These are phyloP conservation scores for Globisporangium middletonii DNA, from an alignment of 352 stramenopile genomes.

Conservation along the genomic window DNA sequence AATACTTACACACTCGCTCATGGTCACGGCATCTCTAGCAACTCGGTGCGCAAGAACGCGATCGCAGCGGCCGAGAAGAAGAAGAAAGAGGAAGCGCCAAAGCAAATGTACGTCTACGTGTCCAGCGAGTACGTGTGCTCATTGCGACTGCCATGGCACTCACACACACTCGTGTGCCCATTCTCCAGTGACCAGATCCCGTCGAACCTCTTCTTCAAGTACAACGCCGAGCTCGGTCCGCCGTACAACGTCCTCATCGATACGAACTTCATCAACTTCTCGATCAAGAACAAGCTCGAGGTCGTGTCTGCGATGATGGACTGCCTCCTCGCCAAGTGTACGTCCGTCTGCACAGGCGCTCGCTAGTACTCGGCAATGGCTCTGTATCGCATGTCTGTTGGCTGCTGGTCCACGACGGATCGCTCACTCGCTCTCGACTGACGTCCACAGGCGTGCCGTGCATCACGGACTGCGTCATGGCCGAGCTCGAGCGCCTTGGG, in stretches of 20 bases:
- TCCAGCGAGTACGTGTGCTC: background rate
- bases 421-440: background rate
- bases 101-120: conserved; percentile 82
- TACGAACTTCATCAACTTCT: conserved; percentile 99
- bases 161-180: background rate
- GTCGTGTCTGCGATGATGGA: conserved; percentile 99
- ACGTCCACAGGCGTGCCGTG: conserved; percentile 80
- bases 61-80: conserved; percentile 83
- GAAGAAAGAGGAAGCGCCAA: conserved; percentile 86
- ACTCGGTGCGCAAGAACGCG: conserved; percentile 71
- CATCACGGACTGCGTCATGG: conserved; percentile 99
- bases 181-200: conserved; percentile 89
- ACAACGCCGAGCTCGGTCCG: conserved; percentile 97
- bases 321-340: conserved; percentile 98
- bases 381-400: background rate
- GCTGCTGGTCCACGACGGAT: background rate
- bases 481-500: conserved; percentile 98
- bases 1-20: background rate
- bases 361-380: background rate
- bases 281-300: conserved; percentile 99
- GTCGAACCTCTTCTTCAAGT: conserved; percentile 99
- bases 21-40: conserved; percentile 26
- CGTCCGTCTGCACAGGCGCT: conserved; percentile 6
- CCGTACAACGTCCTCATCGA: conserved; percentile 99
- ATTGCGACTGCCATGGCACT: background rate